Base-by-base conservation (phyloP, 1,139 yeast genomes). In the Keqinozyma sinolaborantium region DNA sequence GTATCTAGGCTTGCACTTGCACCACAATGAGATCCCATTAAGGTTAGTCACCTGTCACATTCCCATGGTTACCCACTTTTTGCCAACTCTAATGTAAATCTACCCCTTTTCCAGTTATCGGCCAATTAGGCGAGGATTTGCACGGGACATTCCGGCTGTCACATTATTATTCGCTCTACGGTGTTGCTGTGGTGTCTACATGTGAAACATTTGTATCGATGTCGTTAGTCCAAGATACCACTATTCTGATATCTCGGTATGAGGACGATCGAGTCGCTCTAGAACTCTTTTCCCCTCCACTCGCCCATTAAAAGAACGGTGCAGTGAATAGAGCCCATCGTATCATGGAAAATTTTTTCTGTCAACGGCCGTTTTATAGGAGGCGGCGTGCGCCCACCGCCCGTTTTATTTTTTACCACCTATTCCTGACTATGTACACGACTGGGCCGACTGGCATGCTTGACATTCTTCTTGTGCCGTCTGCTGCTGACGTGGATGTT, bases 291-390 rank as follows among this genome's bases (percentile, higher is more conserved):
- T 61, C 68, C 68, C 68, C 67, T 61, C 67, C 77, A 70, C 49
- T 69, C 76, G 63, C 54, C 65, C 72, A 71, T 55, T 46, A 44
- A 39, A 33, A 40, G 60, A 60, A 61, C 60, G 75, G 75, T 70
- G 77, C 77, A 72, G 78, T 72, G 77, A 72, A 72, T 72, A 68
- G 77, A 70, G 64, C 58, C 75, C 78, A 53, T 65, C 73, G 77
- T 70, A 70, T 71, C 76, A 59, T 12, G 16, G 19, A 26, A 26
- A 15, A 26, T 23, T 10, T 13, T 23, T 10, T 7, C 13, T 10
- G 11, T 6, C 10, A 12, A 23, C 5, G 12, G 12, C 25, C 12
- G 25, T 11, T 10, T 23, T 9, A 23, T 18, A 18, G 21, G 7
- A 10, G 21, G 23, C 10, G 10, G 9, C 9, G 14, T 23, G 14